These are phyloP conservation scores for Tricholoma hemisulphureum DNA, from an alignment of 768 basidiomycete genomes.

Conservation along the genomic window DNA sequence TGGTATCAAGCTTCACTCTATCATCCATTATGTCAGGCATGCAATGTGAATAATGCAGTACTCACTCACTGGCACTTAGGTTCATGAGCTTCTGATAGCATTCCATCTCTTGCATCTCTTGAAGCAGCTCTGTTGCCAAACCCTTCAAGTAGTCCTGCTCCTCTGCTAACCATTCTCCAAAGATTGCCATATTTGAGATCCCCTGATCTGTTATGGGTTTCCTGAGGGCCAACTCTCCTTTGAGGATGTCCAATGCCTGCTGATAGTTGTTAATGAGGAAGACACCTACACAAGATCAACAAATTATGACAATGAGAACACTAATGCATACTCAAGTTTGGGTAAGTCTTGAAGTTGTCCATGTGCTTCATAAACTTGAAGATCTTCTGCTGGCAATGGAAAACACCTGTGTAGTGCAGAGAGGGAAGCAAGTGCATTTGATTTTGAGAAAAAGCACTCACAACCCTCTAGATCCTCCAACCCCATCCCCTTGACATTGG, in stretches of 20 bases:
- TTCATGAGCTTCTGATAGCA: not conserved
- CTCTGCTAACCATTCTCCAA: not conserved
- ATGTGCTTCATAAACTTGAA: slow-evolving; percentile 10
- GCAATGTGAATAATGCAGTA: not conserved
- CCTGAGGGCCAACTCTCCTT: not conserved
- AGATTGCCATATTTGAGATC: not conserved
- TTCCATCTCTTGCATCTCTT: not conserved
- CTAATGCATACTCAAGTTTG: slow-evolving; percentile 3
- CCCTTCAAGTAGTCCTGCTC: not conserved
- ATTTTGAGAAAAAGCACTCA: slow-evolving; percentile 25
- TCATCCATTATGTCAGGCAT: not conserved
- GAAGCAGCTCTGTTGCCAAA: not conserved
- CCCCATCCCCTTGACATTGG: slow-evolving; percentile 26
- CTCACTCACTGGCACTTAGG: not conserved
- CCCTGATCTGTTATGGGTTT: not conserved
- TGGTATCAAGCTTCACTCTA: not conserved
- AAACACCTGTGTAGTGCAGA: slow-evolving; percentile 14
- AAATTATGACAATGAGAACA: not conserved
- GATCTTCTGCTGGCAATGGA: slow-evolving; percentile 25
- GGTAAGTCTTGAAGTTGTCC: slow-evolving; percentile 6
- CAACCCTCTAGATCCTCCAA: slow-evolving; percentile 31
- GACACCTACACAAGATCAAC: not conserved
- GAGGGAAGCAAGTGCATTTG: slow-evolving; percentile 24
- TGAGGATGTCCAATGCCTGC: not conserved
- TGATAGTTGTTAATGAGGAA: not conserved